Base-by-base conservation (phyloP, 371 early-diverging fungal genomes). In the Mucor lusitanicus region DNA sequence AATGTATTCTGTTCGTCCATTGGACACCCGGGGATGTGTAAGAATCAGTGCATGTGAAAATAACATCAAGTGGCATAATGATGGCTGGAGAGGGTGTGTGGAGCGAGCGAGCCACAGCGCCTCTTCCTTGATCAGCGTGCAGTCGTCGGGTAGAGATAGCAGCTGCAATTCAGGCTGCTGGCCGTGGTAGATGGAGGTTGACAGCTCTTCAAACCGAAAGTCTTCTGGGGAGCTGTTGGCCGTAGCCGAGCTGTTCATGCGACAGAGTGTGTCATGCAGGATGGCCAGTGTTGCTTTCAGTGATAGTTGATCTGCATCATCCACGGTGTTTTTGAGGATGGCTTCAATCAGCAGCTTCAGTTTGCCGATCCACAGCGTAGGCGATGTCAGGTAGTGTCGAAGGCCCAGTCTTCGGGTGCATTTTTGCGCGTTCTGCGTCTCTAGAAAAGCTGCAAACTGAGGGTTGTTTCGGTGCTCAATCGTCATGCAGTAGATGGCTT, bases 341-440 rank as follows among this genome's bases (percentile, higher is more conserved):
- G 78, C 76, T 21, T 72, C 63, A 8, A 78, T 37, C 40, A 81
- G 53, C 3, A 81, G 57, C 21, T 72, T 71, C 2, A 74, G 61
- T 50, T 72, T 73, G 3, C 81, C 78, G 6, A 81, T 76, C 65
- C 81, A 72, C 4, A 76, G 39, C 0, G 78, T 76, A 4, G 81
- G 81, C 2, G 71, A 58, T 9, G 75, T 74, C 5, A 81, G 48
- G 19, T 74, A 81, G 32, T 81, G 81, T 2, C 70, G 67, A 9
- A 81, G 53, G 0, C 76, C 81, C 4, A 81, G 44, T 33, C 78
- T 58, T 8, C 81, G 61, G 3, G 78, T 74, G 33, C 58, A 65
- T 48, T 60, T 69, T 0, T 66, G 27, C 0, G 62, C 55, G 44
- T 76, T 60, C 48, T 78, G 81, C 7, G 25, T 6, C 15, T 63